Evolutionary conservation across 106 monocot species (phyloP).

Genomic region (Platanthera guangdongensis): DNA sequence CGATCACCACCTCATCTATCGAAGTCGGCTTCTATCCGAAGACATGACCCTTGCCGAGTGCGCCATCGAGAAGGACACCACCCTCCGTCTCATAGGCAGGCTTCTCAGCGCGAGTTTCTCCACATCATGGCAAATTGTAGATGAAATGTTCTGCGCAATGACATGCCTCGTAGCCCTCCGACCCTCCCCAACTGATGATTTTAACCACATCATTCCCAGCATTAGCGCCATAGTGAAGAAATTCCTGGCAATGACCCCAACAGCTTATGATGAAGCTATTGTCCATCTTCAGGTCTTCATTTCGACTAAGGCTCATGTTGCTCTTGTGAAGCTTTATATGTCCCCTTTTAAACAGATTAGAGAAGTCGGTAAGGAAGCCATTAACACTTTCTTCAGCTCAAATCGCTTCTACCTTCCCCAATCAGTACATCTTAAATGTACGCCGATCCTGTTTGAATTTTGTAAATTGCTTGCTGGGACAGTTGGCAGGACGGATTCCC

Average conservation of each 20-base stretch:
- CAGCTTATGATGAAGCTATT: not conserved
- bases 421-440: constrained; percentile 12
- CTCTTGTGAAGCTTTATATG: constrained; percentile 53
- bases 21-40: constrained; percentile 41
- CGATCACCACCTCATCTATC: constrained; percentile 48
- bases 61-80: constrained; percentile 29
- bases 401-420: constrained; percentile 11
- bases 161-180: not conserved
- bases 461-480: constrained; percentile 36
- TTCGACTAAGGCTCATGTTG: constrained; percentile 31
- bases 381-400: constrained; percentile 28
- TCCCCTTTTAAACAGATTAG: not conserved
- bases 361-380: constrained; percentile 17
- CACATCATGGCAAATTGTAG: constrained; percentile 39
- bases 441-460: constrained; percentile 49
- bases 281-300: constrained; percentile 45
- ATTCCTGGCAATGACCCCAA: constrained; percentile 30
- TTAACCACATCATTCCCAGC: not conserved
- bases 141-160: constrained; percentile 27
- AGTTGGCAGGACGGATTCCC: constrained; percentile 27
- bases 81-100: constrained; percentile 41
- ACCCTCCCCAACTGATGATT: not conserved
- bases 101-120: constrained; percentile 45
- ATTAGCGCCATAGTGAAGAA: constrained; percentile 31
- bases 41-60: constrained; percentile 31